Base-by-base conservation (phyloP, 1,284 basidiomycete genomes). In the Ustilago hordei region DNA sequence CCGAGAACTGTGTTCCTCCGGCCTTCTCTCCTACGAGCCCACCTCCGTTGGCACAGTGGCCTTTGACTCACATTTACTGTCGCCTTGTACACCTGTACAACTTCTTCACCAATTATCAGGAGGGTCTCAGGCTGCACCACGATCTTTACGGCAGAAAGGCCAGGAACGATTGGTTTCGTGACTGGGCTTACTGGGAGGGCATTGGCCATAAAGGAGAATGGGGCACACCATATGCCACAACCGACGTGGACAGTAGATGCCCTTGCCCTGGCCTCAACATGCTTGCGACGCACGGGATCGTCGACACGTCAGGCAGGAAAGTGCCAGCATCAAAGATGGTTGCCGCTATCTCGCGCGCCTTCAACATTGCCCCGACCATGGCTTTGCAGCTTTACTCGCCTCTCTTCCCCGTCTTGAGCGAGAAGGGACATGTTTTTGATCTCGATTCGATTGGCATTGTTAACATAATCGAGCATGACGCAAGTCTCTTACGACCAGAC, bases 321-420 rank as follows among this genome's bases (percentile, higher is more conserved):
- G 48, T 76, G 6, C 32, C 69, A 4, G 64, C 63, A 2, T 76
- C 74, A 12, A 68, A 76, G 54, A 60, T 72, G 69, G 69, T 72
- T 34, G 64, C 48, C 2, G 61, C 55, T 13, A 45, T 76, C 13
- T 68, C 74, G 28, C 58, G 74, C n/a, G 66, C 74, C 3, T 76
- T 59, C 74, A 72, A 63, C 63, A 76, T 76, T 43, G 48, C 65
- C 13, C 74, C 74, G 0, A 72, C 69, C 47, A 72, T 76, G 74
- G 74, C 74, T n/a, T n/a, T 72, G 36, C 74, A 76, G 59, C 74
- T 76, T 52, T 72, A 71, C 60, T 72, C 69, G 50, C 74, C 74
- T 5, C 69, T 76, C 6, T 72, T 63, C 50, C 48, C 69, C n/a
- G 52, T 61, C 12, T 72, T 76, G 31, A 65, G 60, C 53, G 69